Evolutionary conservation across 345 rosid genomes (phyloP).

Genomic region (Linum lewisii): DNA sequence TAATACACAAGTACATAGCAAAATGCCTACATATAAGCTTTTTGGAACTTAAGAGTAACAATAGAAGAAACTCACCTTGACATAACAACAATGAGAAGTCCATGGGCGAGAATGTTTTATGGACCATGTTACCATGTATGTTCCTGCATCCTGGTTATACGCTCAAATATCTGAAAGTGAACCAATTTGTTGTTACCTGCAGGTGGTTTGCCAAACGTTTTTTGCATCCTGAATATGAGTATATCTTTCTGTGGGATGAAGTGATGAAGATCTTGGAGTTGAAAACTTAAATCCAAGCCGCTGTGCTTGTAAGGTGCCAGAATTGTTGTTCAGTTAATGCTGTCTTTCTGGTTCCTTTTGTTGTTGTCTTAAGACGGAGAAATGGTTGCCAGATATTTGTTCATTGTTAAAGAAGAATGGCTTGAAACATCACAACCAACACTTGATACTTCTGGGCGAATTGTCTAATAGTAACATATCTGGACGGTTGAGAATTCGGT

Average conservation of each 20-base stretch:
- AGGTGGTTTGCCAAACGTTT: slow-evolving; percentile 99
- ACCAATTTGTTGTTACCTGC: slow-evolving; percentile 10
- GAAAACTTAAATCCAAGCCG: slow-evolving; percentile 56
- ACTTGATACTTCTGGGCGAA: slow-evolving; percentile 62
- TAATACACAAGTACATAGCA: too few relatives aligned
- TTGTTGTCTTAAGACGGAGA: background rate
- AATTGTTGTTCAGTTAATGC: background rate
- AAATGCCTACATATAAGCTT: too few relatives aligned
- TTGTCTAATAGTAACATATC: too few relatives aligned
- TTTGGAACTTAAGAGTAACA: too few relatives aligned
- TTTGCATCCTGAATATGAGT: slow-evolving; percentile 78
- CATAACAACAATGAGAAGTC: too few relatives aligned
- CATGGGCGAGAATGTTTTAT: too few relatives aligned
- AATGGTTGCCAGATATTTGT: slow-evolving; percentile 40
- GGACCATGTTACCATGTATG: too few relatives aligned
- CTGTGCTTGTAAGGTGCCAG: slow-evolving; percentile 19
- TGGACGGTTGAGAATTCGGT: too few relatives aligned
- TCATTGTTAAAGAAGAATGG: slow-evolving; percentile 61
- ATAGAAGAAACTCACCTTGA: too few relatives aligned
- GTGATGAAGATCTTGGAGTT: slow-evolving; percentile 91
- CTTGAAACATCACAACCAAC: slow-evolving; percentile 93
- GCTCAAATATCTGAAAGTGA: background rate
- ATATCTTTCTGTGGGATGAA: slow-evolving; percentile 90
- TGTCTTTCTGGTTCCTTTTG: background rate
- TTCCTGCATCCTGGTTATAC: too few relatives aligned